Evolutionary conservation across 257 asterid genomes (phyloP), one percentile per base, ranked within the genome.

Genomic region (Phtheirospermum japonicum): DNA sequence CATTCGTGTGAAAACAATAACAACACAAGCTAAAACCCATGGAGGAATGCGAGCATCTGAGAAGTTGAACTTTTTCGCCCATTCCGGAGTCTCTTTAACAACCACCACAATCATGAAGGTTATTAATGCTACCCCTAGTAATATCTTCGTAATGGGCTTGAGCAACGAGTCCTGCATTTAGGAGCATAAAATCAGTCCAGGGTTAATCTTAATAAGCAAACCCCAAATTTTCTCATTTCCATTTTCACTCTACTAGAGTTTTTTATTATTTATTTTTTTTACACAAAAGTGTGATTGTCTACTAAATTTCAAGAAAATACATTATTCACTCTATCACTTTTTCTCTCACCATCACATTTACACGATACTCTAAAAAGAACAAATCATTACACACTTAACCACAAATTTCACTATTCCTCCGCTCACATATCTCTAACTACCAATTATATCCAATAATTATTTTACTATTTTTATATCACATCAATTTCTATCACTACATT

Each of bases 1-100:
- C 89, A 89, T 18, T 67, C 97, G 89, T 45, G 86, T 83, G 88
- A 89, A 89, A 59, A 87, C 75, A 34, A 89, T 80, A 65, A 89
- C 92, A 9, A 31, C 97, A n/a, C 91, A 85, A 32, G 95, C 97
- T 63, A 89, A 71, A 65, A 89, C 68, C 97, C 95, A 89, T 0
- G 97, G 92, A 46, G 96, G 85, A 52, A 85, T 57, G 17, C 66
- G 67, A 33, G 70, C 78, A 17, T 79, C 75, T 2, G 86, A 73
- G 60, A 84, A 64, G 72, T 79, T 77, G 67, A 88, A 40, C 63
- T 76, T 76, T 58, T 78, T 79, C 2, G 84, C 85, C 96, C 92
- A 88, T 37, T 48, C 69, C 23, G 96, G 96, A 66, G 87, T 75
- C 74, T 89, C 92, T 76, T 71, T 83, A 76, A 80, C 57, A 23